Evolutionary conservation across 306 rosid genomes (phyloP), one percentile per base, ranked within the genome.

Genomic region (Medicago lupulina): DNA sequence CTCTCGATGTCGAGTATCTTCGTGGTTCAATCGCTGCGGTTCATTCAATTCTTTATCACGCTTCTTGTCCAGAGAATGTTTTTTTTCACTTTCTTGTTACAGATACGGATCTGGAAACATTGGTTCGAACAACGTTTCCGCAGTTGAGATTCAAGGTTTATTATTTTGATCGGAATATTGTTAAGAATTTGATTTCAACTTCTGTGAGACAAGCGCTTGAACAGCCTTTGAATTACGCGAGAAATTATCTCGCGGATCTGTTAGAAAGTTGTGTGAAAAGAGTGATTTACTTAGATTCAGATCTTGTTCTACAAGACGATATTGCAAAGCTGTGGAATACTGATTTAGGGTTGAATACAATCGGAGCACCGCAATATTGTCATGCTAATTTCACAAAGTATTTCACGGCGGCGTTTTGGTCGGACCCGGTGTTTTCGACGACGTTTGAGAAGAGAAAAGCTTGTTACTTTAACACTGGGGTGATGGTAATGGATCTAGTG

Each of bases 21-120:
- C 96, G 96, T n/a, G 96, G 96, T 43, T 91, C 96, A 5, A 83
- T 91, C 79, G 96, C 96, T 6, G 96, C 96, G 13, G 96, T 91
- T 8, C 85, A 91, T 80, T 91, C 96, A 41, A 84, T 91, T 63
- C 78, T 91, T 15, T 87, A 77, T 11, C 92, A 89, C 55, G 82
- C 93, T 10, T 71, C 54, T 11, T 91, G 96, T 31, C 96, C 96
- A 0, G 85, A 85, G 74, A 85, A 64, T 23, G 83, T 91, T 28
- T 88, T 91, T 89, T 91, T 91, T 36, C 96, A 91, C 79, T 91
- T 91, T 80, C 76, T 91, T 7, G 87, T 91, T 59, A 76, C 93
- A 0, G 90, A 87, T 31, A 82, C 83, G 40, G 82, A 82, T 74
- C 85, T 88, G 3, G 87, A 88, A 9, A 60, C 78, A 0, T 57